Evolutionary conservation across 345 rosid genomes (phyloP), one percentile per base, ranked within the genome.

Genomic region (Heritiera fomes): DNA sequence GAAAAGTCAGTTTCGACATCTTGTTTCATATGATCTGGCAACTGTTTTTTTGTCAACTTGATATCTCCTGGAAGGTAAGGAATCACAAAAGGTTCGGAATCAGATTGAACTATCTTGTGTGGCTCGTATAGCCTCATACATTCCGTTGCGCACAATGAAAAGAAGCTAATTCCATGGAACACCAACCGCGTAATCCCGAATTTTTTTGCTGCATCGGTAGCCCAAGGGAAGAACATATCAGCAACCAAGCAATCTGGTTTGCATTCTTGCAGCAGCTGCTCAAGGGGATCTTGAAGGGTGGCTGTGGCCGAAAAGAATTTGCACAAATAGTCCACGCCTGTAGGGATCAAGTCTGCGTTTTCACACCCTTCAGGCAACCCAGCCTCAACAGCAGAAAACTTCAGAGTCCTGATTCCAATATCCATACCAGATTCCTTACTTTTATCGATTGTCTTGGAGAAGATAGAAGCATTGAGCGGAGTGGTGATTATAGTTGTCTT

Each of bases 191-290:
- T 83, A 41, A 86, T 77, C 0, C 82, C 82, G 52, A 75, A 82
- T 43, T 83, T 86, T 18, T 70, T 66, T 8, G 90, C 87, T 50
- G 74, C 52, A 14, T 87, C 85, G 18, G 79, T 77, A 0, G 85
- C 56, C 89, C 89, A 87, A 38, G 86, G 80, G 5, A 83, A 75
- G 75, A 81, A 74, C 66, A 50, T 77, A 13, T 87, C 89, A 0
- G 88, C 76, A 8, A 81, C 81, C 18, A 87, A 56, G 64, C 85
- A 87, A 71, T 83, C 80, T 40, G 89, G 89, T 2, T 50, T 69
- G 17, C 0, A 4, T 4, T 65, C 79, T 23, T 60, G 61, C 13
- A 80, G 32, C 28, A 85, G 69, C 72, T 68, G 41, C 70, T 71
- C 82, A 17, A 82, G 40, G 9, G 74, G 84, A 43, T 71, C 64